Base-by-base conservation (phyloP, 768 basidiomycete genomes). In the Leccinellum albellum region DNA sequence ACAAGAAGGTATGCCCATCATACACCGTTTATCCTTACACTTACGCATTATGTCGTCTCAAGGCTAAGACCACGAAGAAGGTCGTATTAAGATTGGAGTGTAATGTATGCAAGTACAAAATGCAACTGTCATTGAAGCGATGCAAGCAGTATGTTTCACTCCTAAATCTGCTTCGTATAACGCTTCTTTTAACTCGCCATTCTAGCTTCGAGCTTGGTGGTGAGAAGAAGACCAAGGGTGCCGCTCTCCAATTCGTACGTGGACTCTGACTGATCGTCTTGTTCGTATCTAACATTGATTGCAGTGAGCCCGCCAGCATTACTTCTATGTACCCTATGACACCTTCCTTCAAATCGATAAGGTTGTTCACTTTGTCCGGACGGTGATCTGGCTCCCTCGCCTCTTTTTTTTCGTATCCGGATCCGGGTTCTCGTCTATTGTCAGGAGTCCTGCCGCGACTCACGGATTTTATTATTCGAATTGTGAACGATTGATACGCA, bases 191-290 rank as follows among this genome's bases (percentile, higher is more conserved):
- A 50, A 37, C 9, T 56, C 31, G 4, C 48, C 7, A 51, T 52
- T 49, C 21, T 64, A 93, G 92, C 82, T 98, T 99, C 82, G 96
- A 98, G 80, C 88, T 98, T 54, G 96, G 97, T 76, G 97, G 97
- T 74, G 97, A 99, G 85, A 99, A 98, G 87, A 98, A 98, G 89
- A 94, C 92, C 67, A 94, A 94, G 85, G 93, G 94, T 76, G 93
- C 92, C 67, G 94, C 93, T 60, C 89, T 95, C 68, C 85, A 84
- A 72, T 95, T 95, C 85, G 91, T 94, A 75, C 67, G 91, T 89
- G 4, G 15, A 32, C 24, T 45, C 49, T 15, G 24, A 29, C 17
- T 31, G 33, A 12, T 7, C 14, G 9, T 47, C 12, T 31, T 6
- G 1, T 17, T 1, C 1, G 17, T 55, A 9, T 44, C 63, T 65